Conservation (phyloP, 2,329 filamentous ascomycete genomes). For the Hypomyces perniciosus region DNA sequence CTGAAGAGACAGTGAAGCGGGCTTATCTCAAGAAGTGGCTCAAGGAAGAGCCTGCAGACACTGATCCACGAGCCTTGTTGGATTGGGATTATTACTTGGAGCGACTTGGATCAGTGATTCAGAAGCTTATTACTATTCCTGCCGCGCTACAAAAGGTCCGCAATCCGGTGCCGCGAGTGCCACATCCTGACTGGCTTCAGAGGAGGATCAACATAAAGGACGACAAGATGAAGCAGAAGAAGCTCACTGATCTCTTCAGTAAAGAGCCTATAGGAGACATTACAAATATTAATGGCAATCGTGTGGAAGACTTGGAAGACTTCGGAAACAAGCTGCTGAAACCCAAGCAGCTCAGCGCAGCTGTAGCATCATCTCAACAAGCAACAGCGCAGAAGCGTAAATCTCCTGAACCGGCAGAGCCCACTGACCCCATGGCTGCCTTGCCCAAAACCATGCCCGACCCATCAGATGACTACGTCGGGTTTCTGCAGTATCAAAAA, state of each 20-base stretch:
- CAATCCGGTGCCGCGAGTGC: constrained; percentile 89
- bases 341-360: constrained; percentile 51
- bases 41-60: constrained; percentile 84
- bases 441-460: constrained; percentile 80
- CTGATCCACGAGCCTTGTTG: constrained; percentile 81
- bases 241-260: constrained; percentile 87
- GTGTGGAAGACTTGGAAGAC: constrained; percentile 70
- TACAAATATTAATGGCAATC: constrained; percentile 54
- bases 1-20: constrained; percentile 80
- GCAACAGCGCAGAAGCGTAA: constrained; percentile 60
- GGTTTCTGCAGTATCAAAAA: constrained; percentile 91
- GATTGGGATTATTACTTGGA: constrained; percentile 98
- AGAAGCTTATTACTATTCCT: constrained; percentile 98
- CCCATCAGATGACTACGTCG: constrained; percentile 78
- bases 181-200: constrained; percentile 95
- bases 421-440: constrained; percentile 70
- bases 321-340: constrained; percentile 65
- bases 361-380: constrained; percentile 51
- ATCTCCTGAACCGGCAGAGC: constrained; percentile 61
- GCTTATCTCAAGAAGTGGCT: constrained; percentile 93
- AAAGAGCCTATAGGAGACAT: constrained; percentile 68
- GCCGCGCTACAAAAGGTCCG: constrained; percentile 90
- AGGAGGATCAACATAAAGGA: constrained; percentile 91
- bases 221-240: constrained; percentile 96
- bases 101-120: constrained; percentile 91